Evolutionary conservation across 176 grass and related monocot species (phyloP), one percentile per base, ranked within the genome.

Genomic region (Carex littledalei): DNA sequence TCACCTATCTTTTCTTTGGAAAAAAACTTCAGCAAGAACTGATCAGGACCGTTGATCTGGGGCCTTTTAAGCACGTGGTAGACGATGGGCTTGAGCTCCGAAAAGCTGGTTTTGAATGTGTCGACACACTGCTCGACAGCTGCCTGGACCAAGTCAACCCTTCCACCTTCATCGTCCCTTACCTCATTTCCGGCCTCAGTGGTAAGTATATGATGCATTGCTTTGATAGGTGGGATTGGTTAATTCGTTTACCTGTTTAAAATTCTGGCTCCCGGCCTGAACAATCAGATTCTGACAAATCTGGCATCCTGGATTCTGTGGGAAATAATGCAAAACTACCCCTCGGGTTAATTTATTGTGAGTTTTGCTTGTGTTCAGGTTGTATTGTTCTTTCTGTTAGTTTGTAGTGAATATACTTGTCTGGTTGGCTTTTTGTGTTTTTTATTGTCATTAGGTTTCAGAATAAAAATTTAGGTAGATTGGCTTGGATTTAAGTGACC

Each of bases 71-170:
- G 82, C 94, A 97, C 74, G 89, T 97, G 84, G 94, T 97, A 43
- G 94, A 94, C 55, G 94, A 97, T 62, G 94, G 94, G 37, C 89
- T 97, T 88, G 91, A 97, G 84, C 89, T 97, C 54, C 90, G 94
- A 82, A 97, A 97, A 94, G 89, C 94, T 68, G 94, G 91, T 60
- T 97, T 97, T 89, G 94, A 97, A 80, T 97, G 94, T 86, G 94
- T 97, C 1, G 94, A 97, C 78, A 97, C 91, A 5, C 78, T 97
- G 80, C 87, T 97, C 56, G 94, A 97, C 76, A 90, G 92, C 81
- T 97, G 94, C 88, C 91, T 97, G 85, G 94, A 97, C 86, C 94
- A 97, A 97, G 85, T 97, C 57, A 94, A 94, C 65, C 94, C 94
- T 16, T 94, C 91, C 0, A 88, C 89, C n/a, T 97, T 97, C 70